Evolutionary conservation across 306 rosid species (phyloP).

Genomic region (Carpinus viminea): DNA sequence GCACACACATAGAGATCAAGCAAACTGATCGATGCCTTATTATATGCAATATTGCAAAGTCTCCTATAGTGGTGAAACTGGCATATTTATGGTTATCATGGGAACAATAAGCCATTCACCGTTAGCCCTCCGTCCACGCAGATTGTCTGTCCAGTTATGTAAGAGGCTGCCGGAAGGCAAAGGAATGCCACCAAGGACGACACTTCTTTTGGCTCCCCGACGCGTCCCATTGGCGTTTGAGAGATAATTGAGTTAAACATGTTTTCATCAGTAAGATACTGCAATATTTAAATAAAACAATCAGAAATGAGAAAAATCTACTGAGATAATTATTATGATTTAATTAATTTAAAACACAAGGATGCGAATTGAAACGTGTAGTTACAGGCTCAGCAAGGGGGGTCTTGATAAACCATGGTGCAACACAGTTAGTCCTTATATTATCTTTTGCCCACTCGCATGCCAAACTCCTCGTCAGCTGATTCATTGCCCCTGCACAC

Average conservation of each 20-base stretch:
- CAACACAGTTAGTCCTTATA: slow-evolving; percentile 51
- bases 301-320: neutral
- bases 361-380: neutral
- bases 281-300: neutral
- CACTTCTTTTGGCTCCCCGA: slow-evolving; percentile 46
- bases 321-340: too few relatives aligned
- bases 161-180: slow-evolving; percentile 45
- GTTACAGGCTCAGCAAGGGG: slow-evolving; percentile 25
- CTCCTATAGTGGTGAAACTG: neutral
- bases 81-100: neutral
- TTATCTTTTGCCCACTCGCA: slow-evolving; percentile 71
- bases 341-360: neutral
- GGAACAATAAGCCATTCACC: slow-evolving; percentile 18
- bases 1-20: neutral
- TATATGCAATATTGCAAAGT: neutral
- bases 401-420: slow-evolving; percentile 50
- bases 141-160: slow-evolving; percentile 39
- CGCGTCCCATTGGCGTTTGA: slow-evolving; percentile 36
- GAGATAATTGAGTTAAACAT: neutral
- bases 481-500: slow-evolving; percentile 55
- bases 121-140: slow-evolving; percentile 32
- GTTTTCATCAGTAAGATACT: slow-evolving; percentile 23
- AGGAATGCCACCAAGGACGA: slow-evolving; percentile 48
- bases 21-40: neutral
- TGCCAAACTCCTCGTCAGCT: slow-evolving; percentile 46